phyloP scores from a whole-genome alignment of 2,329 filamentous ascomycete genomes.

The Calonectria pseudoreteaudii region DNA sequence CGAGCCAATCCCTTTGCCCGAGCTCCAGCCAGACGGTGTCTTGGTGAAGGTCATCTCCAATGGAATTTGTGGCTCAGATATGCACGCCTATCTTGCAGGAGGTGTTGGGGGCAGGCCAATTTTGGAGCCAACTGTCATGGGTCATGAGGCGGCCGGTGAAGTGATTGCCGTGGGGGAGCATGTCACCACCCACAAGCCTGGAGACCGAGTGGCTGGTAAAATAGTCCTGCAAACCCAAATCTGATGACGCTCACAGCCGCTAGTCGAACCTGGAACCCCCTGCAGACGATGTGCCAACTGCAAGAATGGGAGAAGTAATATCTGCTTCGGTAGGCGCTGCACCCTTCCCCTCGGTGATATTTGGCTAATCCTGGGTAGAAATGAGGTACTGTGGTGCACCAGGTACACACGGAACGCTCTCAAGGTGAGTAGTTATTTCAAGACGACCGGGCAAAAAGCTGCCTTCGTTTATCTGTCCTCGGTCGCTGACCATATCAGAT shows the following conservation, averaged over 20 bases:
- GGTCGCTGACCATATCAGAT: neutral
- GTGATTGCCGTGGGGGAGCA: neutral
- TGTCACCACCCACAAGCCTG: constrained; percentile 40
- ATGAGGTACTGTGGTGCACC: neutral
- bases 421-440: neutral
- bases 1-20: neutral
- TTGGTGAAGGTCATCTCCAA: neutral
- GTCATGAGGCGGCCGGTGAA: neutral
- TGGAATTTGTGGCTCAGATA: neutral
- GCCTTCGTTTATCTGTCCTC: neutral
- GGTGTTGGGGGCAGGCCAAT: neutral
- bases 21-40: neutral
- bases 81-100: neutral
- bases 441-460: neutral
- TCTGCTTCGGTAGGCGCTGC: neutral
- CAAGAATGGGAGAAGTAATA: neutral
- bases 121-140: neutral
- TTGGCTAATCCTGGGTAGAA: neutral
- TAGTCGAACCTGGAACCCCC: neutral
- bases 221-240: neutral
- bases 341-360: neutral
- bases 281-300: neutral
- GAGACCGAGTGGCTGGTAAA: neutral
- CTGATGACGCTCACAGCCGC: neutral
- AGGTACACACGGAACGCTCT: neutral